These are phyloP conservation scores for Abelmoschus esculentus DNA, from an alignment of 345 rosid genomes.

Conservation along the genomic window DNA sequence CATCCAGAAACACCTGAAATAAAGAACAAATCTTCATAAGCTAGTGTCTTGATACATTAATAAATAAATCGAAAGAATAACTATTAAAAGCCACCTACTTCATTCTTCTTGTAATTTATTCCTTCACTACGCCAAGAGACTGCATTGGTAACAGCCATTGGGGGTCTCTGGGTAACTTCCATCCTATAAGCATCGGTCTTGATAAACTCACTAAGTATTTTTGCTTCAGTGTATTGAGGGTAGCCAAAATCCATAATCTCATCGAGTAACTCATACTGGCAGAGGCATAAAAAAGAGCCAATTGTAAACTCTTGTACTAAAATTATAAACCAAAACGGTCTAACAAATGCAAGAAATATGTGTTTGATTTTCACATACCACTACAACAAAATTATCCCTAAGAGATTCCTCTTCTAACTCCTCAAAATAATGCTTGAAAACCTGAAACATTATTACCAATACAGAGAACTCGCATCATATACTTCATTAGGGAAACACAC, in stretches of 20 bases:
- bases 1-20: slow-evolving; percentile 83
- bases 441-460: slow-evolving; percentile 29
- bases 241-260: slow-evolving; percentile 99
- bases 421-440: slow-evolving; percentile 96
- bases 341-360: background rate
- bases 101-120: slow-evolving; percentile 79
- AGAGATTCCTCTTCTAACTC: slow-evolving; percentile 94
- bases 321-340: background rate
- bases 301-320: background rate
- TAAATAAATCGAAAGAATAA: slow-evolving; percentile 6
- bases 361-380: slow-evolving; percentile 46
- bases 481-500: too few relatives aligned
- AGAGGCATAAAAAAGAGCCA: slow-evolving; percentile 17
- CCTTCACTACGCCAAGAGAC: slow-evolving; percentile 99
- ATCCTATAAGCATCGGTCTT: slow-evolving; percentile 97
- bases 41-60: slow-evolving; percentile 7
- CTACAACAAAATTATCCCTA: slow-evolving; percentile 95
- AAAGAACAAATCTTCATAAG: slow-evolving; percentile 13
- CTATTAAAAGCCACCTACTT: slow-evolving; percentile 33
- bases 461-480: background rate
- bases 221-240: slow-evolving; percentile 93
- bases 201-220: slow-evolving; percentile 85
- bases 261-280: slow-evolving; percentile 93
- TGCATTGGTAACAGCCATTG: slow-evolving; percentile 98
- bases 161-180: slow-evolving; percentile 96